A percentile compares a stretch with the other conserved stretches of the same genome.
Evolutionary conservation across 163 green algal species (phyloP).

Genomic region (Scenedesmus sp.): DNA sequence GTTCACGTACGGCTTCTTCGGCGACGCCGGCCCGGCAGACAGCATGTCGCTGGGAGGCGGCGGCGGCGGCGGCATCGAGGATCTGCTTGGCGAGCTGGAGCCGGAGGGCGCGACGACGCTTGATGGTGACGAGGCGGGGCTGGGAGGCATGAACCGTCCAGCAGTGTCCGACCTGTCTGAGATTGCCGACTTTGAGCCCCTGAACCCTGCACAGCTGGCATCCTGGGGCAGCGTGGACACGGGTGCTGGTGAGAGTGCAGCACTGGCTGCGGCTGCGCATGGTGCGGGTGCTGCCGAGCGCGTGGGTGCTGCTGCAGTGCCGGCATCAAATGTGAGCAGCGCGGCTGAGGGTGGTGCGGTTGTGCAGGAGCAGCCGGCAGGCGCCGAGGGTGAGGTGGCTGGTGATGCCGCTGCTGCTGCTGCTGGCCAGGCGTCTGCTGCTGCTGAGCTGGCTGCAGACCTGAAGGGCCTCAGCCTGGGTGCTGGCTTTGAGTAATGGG

Average conservation of each 20-base stretch:
- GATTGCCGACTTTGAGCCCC: conserved; percentile 49
- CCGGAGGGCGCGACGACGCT: neutral
- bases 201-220: conserved; percentile 37
- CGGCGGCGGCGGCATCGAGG: neutral
- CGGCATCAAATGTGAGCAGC: neutral
- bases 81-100: conserved; percentile 47
- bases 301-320: conserved; percentile 8
- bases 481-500: conserved; percentile 50
- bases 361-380: conserved; percentile 10
- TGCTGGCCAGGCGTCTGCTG: conserved; percentile 3
- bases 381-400: conserved; percentile 23
- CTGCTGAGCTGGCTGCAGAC: neutral
- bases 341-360: conserved; percentile 8
- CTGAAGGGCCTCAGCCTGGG: conserved; percentile 49
- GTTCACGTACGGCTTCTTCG: conserved; percentile 54
- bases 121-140: neutral
- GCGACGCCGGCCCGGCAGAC: neutral
- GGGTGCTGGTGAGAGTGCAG: conserved; percentile 12
- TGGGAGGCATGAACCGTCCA: neutral
- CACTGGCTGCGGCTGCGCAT: conserved; percentile 3
- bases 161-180: conserved; percentile 40
- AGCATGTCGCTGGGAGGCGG: too few species aligned
- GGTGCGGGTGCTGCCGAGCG: neutral
- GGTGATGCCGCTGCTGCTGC: neutral
- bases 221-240: conserved; percentile 55